Base-by-base conservation (phyloP, 164 flowering plant genomes). In the Dillenia suffruticosa region DNA sequence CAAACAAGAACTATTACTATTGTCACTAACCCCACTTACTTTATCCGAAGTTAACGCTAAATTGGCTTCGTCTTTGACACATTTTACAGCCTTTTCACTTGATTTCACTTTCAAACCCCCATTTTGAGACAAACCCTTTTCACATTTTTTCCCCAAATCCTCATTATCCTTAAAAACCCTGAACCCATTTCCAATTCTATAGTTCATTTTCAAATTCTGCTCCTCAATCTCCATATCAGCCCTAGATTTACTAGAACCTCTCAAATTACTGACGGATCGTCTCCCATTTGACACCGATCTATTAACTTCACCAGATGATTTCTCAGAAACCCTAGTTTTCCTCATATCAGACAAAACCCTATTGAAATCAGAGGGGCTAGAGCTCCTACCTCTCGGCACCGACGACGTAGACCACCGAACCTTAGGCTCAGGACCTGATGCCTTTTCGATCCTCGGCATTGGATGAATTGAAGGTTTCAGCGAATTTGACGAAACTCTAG, bases 381-480 rank as follows among this genome's bases (percentile, higher is more conserved):
- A 68, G 67, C 88, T 87, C 78, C 89, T 86, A 81, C 95, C 97
- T 82, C 87, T 82, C 5, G 88, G 89, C 10, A 71, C 74, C 24
- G 94, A 79, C 7, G 94, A 77, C 46, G 86, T 71, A 9, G 92
- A 83, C 76, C 82, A 56, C 61, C 89, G 75, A 62, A 63, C 60
- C 4, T 73, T 61, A 12, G 67, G 12, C 12, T 74, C 59, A 0
- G 44, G 49, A 3, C 50, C 74, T 3, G 70, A 58, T 2, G 74
- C 51, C 75, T 75, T 85, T 22, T 82, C 84, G 26, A 79, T 70
- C 5, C 80, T 75, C 0, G 85, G 86, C 65, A 81, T 73, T 4
- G 82, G 71, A 11, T 77, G 79, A 48, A 75, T 58, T 17, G 54
- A 54, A 13, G 92, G 88, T 71, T 82, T 86, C 72, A 76, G 85